phyloP scores from a whole-genome alignment of 352 stramenopile genomes.

The Thalassiosira mediterranea region DNA sequence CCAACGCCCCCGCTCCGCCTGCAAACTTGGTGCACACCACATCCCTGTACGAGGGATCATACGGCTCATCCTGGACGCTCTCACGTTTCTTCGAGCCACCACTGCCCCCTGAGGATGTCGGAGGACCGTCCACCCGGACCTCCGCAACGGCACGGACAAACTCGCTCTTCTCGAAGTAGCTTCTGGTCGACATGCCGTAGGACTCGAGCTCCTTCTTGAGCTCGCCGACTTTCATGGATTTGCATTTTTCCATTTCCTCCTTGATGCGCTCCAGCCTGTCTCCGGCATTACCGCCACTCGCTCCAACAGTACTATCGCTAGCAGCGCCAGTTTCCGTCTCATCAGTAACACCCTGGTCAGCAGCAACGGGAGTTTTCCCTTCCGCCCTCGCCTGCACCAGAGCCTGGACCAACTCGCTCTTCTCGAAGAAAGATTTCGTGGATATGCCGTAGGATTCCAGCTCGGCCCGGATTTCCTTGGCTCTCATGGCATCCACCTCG shows the following conservation, averaged over 20 bases:
- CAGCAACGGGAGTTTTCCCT: too few species aligned
- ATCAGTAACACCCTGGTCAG: slow-evolving; percentile 61
- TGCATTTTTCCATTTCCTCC: slow-evolving; percentile 68
- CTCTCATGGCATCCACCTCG: slow-evolving; percentile 54
- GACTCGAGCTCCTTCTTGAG: slow-evolving; percentile 75
- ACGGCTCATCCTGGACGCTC: slow-evolving; percentile 52
- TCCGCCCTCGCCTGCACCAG: slow-evolving; percentile 66
- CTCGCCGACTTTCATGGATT: slow-evolving; percentile 65
- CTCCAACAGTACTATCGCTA: not conserved
- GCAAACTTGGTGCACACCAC: too few species aligned
- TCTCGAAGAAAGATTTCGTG: slow-evolving; percentile 70
- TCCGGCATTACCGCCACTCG: not conserved
- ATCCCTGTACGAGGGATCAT: slow-evolving; percentile 56
- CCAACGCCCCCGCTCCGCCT: too few species aligned
- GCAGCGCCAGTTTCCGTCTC: slow-evolving; percentile 35
- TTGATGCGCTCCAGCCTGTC: slow-evolving; percentile 53
- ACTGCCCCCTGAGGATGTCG: too few species aligned
- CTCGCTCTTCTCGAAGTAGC: slow-evolving; percentile 81
- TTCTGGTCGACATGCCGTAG: slow-evolving; percentile 65
- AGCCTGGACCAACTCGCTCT: slow-evolving; percentile 72
- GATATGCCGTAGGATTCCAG: slow-evolving; percentile 77
- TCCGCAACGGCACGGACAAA: slow-evolving; percentile 75
- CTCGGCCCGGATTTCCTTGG: slow-evolving; percentile 71
- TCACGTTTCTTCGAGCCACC: too few species aligned
- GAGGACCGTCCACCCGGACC: slow-evolving; percentile 68